Conservation (phyloP, 441 rosid genomes). For the Gossypium trilobum region DNA sequence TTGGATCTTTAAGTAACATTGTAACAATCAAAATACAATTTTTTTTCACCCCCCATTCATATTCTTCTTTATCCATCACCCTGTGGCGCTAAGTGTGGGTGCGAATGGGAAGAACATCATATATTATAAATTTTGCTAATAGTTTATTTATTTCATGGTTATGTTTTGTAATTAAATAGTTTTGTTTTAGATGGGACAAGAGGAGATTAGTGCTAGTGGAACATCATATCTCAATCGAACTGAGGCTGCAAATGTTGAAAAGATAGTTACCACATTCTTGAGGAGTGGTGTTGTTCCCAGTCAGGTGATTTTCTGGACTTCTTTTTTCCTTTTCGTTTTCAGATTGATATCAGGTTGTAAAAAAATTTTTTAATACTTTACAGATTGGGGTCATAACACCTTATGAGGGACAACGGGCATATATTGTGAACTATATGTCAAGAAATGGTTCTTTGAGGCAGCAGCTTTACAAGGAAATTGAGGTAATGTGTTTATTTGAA, state of each 20-base stretch:
- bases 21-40: neutral
- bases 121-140: neutral
- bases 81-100: neutral
- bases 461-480: slow-evolving; percentile 98
- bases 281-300: slow-evolving; percentile 95
- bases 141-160: slow-evolving; percentile 1
- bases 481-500: slow-evolving; percentile 38
- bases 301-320: slow-evolving; percentile 42
- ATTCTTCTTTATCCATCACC: neutral
- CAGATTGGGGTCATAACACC: slow-evolving; percentile 99
- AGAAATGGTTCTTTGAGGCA: slow-evolving; percentile 95
- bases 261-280: slow-evolving; percentile 92
- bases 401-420: slow-evolving; percentile 96
- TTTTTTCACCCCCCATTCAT: neutral
- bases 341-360: slow-evolving; percentile 7
- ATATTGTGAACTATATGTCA: slow-evolving; percentile 95
- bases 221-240: slow-evolving; percentile 98
- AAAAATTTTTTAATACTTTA: slow-evolving; percentile 1
- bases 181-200: slow-evolving; percentile 92
- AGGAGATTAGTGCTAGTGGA: slow-evolving; percentile 98
- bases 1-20: neutral
- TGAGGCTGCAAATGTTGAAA: slow-evolving; percentile 99
- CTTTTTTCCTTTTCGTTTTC: neutral
- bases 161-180: slow-evolving; percentile 17
- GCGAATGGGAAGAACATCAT: neutral